These are phyloP conservation scores for Boletus tomentosulus DNA, from an alignment of 768 basidiomycete species.

Conservation along the genomic window DNA sequence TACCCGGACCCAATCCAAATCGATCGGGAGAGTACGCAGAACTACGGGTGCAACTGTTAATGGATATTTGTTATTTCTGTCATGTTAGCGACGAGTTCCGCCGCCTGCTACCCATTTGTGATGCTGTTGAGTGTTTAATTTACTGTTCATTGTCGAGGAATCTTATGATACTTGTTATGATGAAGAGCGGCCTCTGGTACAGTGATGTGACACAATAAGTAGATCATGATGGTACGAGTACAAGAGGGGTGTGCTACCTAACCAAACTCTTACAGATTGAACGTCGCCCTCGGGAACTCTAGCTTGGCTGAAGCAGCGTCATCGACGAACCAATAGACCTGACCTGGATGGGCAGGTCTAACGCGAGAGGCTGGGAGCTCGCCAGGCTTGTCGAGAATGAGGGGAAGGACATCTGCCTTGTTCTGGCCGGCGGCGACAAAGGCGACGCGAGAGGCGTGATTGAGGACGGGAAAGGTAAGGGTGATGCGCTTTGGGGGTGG, in stretches of 20 bases:
- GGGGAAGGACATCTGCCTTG: constrained; percentile 72
- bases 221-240: constrained; percentile 22
- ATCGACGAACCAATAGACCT: constrained; percentile 94
- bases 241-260: constrained; percentile 14
- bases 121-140: constrained; percentile 33
- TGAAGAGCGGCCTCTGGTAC: constrained; percentile 2
- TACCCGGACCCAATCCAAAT: constrained; percentile 99
- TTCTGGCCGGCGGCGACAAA: constrained; percentile 85
- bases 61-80: constrained; percentile 21
- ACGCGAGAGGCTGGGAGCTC: constrained; percentile 80
- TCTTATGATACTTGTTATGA: constrained; percentile 22
- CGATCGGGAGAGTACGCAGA: constrained; percentile 88
- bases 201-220: constrained; percentile 15
- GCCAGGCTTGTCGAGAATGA: constrained; percentile 79
- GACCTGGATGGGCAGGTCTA: constrained; percentile 71
- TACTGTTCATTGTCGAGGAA: constrained; percentile 20
- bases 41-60: constrained; percentile 89
- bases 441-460: constrained; percentile 80
- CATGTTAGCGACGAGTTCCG: constrained; percentile 22
- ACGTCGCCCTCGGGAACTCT: constrained; percentile 49
- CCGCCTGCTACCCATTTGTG: constrained; percentile 32
- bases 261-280: constrained; percentile 44
- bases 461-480: constrained; percentile 86
- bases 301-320: constrained; percentile 71
- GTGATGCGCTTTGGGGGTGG: constrained; percentile 89